phyloP scores from a whole-genome alignment of 2,329 filamentous ascomycete species.

The Penicillium expansum region DNA sequence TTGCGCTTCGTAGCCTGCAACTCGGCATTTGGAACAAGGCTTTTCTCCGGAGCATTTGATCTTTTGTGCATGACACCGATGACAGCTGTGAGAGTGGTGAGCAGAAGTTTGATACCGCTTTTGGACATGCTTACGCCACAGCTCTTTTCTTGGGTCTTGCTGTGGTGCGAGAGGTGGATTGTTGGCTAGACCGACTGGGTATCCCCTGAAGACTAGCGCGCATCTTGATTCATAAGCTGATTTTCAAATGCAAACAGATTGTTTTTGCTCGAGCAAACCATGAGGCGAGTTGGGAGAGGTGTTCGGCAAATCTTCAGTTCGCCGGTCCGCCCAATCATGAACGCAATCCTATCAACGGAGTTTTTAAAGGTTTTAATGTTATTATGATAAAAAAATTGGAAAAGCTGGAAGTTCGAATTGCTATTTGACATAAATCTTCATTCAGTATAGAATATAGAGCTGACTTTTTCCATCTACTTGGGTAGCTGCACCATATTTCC shows the following conservation, averaged over 20 bases:
- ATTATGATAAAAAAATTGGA: neutral
- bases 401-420: neutral
- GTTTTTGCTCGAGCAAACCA: neutral
- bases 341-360: neutral
- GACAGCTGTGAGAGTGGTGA: slow-evolving; percentile 25
- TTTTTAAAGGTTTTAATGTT: neutral
- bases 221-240: neutral
- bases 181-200: neutral
- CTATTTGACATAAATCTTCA: too few relatives aligned
- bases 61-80: slow-evolving; percentile 44
- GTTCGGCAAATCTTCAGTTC: neutral
- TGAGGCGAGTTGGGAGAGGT: neutral
- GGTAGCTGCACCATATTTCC: too few relatives aligned
- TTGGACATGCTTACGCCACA: neutral
- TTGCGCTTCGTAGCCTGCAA: slow-evolving; percentile 28
- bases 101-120: neutral
- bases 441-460: neutral
- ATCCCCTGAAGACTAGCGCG: neutral
- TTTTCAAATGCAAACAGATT: neutral
- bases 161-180: neutral
- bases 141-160: slow-evolving; percentile 8
- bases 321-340: slow-evolving; percentile 1
- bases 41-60: slow-evolving; percentile 44
- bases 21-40: slow-evolving; percentile 40
- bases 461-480: neutral